Evolutionary conservation across 176 grass and related monocot genomes (phyloP).

Genomic region (Hsuehochloa calcarea): DNA sequence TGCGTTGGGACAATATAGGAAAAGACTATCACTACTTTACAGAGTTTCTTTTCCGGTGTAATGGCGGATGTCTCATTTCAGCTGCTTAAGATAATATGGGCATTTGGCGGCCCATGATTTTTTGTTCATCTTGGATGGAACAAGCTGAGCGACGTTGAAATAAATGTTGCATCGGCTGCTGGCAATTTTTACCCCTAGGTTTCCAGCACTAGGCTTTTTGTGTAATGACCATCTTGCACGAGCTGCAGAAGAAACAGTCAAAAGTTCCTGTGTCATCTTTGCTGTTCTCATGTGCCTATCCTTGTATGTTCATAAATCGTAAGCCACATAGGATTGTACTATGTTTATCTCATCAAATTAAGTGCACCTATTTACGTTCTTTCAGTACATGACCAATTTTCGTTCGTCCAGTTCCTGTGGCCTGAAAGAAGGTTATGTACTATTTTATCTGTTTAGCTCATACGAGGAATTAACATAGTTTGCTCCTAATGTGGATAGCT

Average conservation of each 20-base stretch:
- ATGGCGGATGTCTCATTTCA: conserved; percentile 24
- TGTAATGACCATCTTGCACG: conserved; percentile 3
- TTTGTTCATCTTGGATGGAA: conserved; percentile 77
- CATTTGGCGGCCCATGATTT: conserved; percentile 46
- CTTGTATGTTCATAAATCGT: not conserved
- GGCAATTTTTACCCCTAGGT: conserved; percentile 16
- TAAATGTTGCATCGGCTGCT: conserved; percentile 41
- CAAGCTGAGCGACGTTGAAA: conserved; percentile 37
- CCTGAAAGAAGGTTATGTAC: not conserved
- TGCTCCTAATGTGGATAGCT: conserved; percentile 15
- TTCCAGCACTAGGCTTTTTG: conserved; percentile 18
- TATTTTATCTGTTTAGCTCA: not conserved
- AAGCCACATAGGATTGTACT: not conserved
- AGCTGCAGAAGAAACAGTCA: conserved; percentile 14
- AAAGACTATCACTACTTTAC: not conserved
- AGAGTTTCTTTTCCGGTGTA: conserved; percentile 26
- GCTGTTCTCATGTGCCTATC: not conserved
- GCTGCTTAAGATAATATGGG: conserved; percentile 42
- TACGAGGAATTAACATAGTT: conserved; percentile 26
- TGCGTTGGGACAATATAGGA: conserved; percentile 24
- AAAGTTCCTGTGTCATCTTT: not conserved
- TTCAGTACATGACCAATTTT: not conserved
- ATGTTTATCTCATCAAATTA: not conserved
- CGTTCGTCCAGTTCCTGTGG: not conserved
- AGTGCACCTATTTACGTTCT: not conserved